A percentile compares a stretch with the other conserved stretches of the same genome.
These are phyloP conservation scores for Pistacia vera DNA, from an alignment of 345 rosid genomes.

Conservation along the genomic window DNA sequence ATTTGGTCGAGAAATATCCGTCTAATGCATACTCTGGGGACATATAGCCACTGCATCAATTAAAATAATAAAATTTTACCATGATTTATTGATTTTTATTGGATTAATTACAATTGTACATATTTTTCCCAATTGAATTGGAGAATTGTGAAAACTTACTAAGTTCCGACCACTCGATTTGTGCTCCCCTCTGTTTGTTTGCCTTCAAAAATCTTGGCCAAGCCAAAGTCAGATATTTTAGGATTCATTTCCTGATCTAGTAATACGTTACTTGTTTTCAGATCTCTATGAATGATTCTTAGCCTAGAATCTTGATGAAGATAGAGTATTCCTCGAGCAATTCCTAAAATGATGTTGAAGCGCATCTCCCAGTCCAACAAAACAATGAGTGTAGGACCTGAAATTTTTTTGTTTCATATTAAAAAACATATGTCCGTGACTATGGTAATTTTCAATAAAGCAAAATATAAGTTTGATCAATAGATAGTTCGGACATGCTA, in stretches of 20 bases:
- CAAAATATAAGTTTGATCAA: too few species aligned
- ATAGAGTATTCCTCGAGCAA: slow-evolving; percentile 65
- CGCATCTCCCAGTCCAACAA: slow-evolving; percentile 53
- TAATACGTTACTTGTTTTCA: slow-evolving; percentile 61
- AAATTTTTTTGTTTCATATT: background rate
- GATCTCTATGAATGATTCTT: slow-evolving; percentile 72
- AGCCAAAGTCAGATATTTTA: slow-evolving; percentile 74
- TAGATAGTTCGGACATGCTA: too few species aligned
- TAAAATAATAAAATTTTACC: too few species aligned
- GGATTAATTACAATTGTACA: too few species aligned
- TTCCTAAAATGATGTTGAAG: slow-evolving; percentile 54
- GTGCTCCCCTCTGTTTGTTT: slow-evolving; percentile 57
- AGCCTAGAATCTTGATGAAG: slow-evolving; percentile 77
- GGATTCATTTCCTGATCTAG: slow-evolving; percentile 73
- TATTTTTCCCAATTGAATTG: too few species aligned
- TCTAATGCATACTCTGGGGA: slow-evolving; percentile 24
- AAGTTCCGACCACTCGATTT: slow-evolving; percentile 66
- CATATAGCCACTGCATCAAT: slow-evolving; percentile 31
- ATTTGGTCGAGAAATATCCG: slow-evolving; percentile 31
- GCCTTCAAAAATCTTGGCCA: slow-evolving; percentile 65
- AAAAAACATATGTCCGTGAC: background rate
- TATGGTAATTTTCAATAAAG: too few species aligned
- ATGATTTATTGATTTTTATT: too few species aligned
- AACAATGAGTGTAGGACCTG: slow-evolving; percentile 37
- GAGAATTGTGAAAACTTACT: slow-evolving; percentile 38